Evolutionary conservation across 164 flowering plant genomes (phyloP).

Genomic region (Stephania japonica): DNA sequence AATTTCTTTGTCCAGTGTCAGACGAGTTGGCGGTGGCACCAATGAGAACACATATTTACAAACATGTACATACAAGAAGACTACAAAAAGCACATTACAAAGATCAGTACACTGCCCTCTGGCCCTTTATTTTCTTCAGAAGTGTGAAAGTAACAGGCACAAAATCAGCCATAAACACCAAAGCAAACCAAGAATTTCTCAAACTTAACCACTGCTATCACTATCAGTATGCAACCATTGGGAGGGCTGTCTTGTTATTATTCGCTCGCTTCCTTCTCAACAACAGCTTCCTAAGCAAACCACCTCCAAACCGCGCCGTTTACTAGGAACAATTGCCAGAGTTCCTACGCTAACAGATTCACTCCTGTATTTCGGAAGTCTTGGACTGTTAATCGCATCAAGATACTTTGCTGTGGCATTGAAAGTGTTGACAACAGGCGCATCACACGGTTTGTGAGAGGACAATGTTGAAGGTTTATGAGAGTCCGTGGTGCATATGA

Average conservation of each 20-base stretch:
- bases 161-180: not conserved
- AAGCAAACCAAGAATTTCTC: constrained; percentile 5
- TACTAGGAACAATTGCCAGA: constrained; percentile 54
- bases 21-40: not conserved
- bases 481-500: constrained; percentile 25
- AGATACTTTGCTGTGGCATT: constrained; percentile 15
- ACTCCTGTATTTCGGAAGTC: constrained; percentile 12
- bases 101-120: constrained; percentile 1
- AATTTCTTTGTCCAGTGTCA: not conserved
- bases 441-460: constrained; percentile 6
- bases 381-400: constrained; percentile 15
- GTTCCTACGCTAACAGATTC: constrained; percentile 21
- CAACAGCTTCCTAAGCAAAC: constrained; percentile 57
- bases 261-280: constrained; percentile 53
- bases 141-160: not conserved
- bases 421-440: constrained; percentile 3
- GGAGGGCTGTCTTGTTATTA: constrained; percentile 29
- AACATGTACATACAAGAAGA: constrained; percentile 2
- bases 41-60: constrained; percentile 1
- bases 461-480: constrained; percentile 14
- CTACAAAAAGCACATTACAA: not conserved
- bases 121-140: constrained; percentile 1
- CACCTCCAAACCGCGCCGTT: constrained; percentile 41
- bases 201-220: not conserved
- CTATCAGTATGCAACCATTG: constrained; percentile 14